Conservation (phyloP, 2,329 filamentous ascomycete genomes). For the Sporothrix humicola region DNA sequence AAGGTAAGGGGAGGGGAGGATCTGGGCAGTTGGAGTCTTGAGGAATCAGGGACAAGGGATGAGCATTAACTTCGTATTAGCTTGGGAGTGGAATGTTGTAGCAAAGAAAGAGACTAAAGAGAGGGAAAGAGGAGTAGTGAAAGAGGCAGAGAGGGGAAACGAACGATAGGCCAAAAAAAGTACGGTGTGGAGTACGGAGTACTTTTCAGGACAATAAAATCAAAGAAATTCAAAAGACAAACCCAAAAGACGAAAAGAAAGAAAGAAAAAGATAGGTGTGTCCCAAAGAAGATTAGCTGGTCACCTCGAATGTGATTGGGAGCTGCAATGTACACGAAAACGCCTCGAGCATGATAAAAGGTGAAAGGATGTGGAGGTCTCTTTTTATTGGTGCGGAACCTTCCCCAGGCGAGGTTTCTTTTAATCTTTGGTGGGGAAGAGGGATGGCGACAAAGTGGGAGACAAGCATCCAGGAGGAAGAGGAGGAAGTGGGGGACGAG, state of each 20-base stretch:
- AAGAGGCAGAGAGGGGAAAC: background rate
- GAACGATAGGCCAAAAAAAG: conserved; percentile 1
- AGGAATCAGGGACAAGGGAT: background rate
- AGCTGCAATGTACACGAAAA: background rate
- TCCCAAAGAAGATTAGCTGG: background rate
- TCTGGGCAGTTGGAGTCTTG: background rate
- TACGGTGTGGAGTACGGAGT: background rate
- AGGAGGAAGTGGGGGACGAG: background rate
- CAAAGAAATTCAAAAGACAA: no score
- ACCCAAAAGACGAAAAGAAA: background rate
- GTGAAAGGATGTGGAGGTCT: background rate
- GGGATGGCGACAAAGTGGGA: background rate
- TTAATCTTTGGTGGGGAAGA: background rate
- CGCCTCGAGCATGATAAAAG: background rate
- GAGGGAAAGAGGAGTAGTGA: background rate
- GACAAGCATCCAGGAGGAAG: background rate
- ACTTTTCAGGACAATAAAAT: background rate
- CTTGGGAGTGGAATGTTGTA: background rate
- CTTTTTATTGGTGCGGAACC: background rate
- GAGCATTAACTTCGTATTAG: no score
- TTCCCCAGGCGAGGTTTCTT: background rate
- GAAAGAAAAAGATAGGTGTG: background rate
- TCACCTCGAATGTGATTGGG: background rate
- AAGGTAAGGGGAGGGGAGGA: background rate
- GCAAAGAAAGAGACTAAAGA: background rate